Conservation (phyloP, 345 rosid species). For the Linum lewisii region DNA sequence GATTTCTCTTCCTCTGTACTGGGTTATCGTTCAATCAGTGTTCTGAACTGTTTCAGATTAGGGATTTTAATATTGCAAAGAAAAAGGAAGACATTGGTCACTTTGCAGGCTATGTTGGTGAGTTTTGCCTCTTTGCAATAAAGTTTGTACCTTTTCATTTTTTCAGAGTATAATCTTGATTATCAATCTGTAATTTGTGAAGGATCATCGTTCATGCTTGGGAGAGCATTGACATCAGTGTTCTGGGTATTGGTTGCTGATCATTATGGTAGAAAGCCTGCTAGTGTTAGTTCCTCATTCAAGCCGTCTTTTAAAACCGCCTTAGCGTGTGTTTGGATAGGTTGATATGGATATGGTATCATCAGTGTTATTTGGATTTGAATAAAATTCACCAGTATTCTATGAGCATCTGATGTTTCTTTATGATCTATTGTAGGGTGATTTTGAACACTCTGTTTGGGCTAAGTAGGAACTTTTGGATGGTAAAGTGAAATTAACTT, state of each 20-base stretch:
- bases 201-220: slow-evolving; percentile 83
- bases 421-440: slow-evolving; percentile 26
- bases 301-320: too few relatives aligned
- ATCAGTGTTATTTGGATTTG: too few relatives aligned
- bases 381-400: too few relatives aligned
- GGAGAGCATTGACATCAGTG: slow-evolving; percentile 71
- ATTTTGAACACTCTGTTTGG: slow-evolving; percentile 61
- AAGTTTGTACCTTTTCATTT: neutral
- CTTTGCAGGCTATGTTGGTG: slow-evolving; percentile 65
- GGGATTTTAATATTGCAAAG: slow-evolving; percentile 50
- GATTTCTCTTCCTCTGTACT: neutral
- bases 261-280: slow-evolving; percentile 69
- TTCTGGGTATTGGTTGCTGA: slow-evolving; percentile 75
- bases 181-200: slow-evolving; percentile 5
- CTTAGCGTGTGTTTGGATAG: too few relatives aligned
- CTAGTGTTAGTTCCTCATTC: slow-evolving; percentile 36
- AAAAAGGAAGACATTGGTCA: slow-evolving; percentile 65
- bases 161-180: neutral
- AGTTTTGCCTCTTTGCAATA: slow-evolving; percentile 7
- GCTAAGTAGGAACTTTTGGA: slow-evolving; percentile 52
- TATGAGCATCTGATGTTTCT: too few relatives aligned
- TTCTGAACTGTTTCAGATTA: slow-evolving; percentile 27
- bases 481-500: too few relatives aligned
- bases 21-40: too few relatives aligned
- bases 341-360: too few relatives aligned